Conservation (phyloP, 1,139 yeast genomes). For the Spathaspora sp. region DNA sequence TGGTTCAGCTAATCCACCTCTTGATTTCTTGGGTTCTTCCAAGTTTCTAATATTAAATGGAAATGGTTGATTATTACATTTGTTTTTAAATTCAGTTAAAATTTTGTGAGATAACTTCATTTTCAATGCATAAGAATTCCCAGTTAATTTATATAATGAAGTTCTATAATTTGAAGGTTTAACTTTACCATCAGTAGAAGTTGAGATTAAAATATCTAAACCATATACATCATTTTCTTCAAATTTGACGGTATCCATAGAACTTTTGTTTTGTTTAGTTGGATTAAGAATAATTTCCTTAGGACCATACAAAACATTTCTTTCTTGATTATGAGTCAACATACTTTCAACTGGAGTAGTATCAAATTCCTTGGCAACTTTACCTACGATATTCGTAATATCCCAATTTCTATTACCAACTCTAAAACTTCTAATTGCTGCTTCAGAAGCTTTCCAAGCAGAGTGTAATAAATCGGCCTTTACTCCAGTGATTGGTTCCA, state of each 20-base stretch:
- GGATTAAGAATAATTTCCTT: slow-evolving; percentile 81
- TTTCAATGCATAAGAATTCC: slow-evolving; percentile 66
- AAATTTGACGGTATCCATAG: slow-evolving; percentile 63
- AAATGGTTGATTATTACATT: slow-evolving; percentile 61
- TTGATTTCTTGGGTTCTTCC: slow-evolving; percentile 69
- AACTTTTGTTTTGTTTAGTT: slow-evolving; percentile 61
- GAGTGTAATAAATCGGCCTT: slow-evolving; percentile 71
- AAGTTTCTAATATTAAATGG: slow-evolving; percentile 70
- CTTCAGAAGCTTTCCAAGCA: slow-evolving; percentile 78
- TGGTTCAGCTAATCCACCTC: slow-evolving; percentile 77
- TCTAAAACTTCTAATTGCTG: slow-evolving; percentile 69
- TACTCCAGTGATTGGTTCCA: slow-evolving; percentile 49
- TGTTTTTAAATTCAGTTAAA: slow-evolving; percentile 62
- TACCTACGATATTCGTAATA: slow-evolving; percentile 65
- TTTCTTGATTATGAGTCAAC: slow-evolving; percentile 72
- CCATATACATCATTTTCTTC: slow-evolving; percentile 82
- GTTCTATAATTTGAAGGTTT: slow-evolving; percentile 61
- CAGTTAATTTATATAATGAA: slow-evolving; percentile 72
- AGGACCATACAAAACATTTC: slow-evolving; percentile 70
- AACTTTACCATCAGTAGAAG: slow-evolving; percentile 70
- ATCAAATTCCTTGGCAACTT: slow-evolving; percentile 62
- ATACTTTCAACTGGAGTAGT: slow-evolving; percentile 71
- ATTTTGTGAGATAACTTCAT: slow-evolving; percentile 71
- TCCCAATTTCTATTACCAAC: slow-evolving; percentile 77
- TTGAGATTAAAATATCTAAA: slow-evolving; percentile 66